A percentile compares a stretch with the other conserved stretches of the same genome.
Evolutionary conservation across 2,329 filamentous ascomycete species (phyloP).

Genomic region (Hypoxylon sp.): DNA sequence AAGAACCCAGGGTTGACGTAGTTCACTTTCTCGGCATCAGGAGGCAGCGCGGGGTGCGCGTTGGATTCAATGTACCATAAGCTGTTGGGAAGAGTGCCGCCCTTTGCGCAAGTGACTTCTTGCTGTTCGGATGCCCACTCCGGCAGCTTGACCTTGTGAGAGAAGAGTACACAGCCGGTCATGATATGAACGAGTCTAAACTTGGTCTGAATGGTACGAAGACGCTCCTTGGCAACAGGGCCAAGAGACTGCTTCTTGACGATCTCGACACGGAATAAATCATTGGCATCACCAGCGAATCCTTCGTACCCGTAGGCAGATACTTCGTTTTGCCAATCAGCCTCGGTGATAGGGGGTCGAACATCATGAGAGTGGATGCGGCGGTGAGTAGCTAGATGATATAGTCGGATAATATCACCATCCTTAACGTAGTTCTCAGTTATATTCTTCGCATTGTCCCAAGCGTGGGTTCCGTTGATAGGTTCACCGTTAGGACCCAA

Average conservation of each 20-base stretch:
- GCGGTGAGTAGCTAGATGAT: constrained; percentile 85
- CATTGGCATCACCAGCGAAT: constrained; percentile 96
- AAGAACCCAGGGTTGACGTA: constrained; percentile 96
- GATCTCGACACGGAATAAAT: constrained; percentile 95
- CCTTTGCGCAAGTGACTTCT: constrained; percentile 96
- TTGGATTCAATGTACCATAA: constrained; percentile 97
- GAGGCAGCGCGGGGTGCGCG: constrained; percentile 80
- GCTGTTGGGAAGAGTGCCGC: constrained; percentile 93
- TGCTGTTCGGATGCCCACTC: constrained; percentile 99
- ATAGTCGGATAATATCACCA: constrained; percentile 84
- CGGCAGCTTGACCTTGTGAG: constrained; percentile 98
- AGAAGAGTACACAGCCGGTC: constrained; percentile 96
- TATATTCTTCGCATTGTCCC: constrained; percentile 79
- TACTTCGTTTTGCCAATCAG: constrained; percentile 95
- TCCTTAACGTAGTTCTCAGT: constrained; percentile 76
- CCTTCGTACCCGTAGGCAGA: constrained; percentile 98
- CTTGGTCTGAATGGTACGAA: constrained; percentile 96
- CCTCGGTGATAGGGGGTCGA: constrained; percentile 85
- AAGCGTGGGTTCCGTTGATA: constrained; percentile 84
- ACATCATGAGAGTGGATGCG: constrained; percentile 97
- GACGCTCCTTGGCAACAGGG: constrained; percentile 80
- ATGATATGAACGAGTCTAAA: constrained; percentile 96
- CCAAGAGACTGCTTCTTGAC: constrained; percentile 89
- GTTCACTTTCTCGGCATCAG: constrained; percentile 91
- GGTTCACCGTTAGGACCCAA: constrained; percentile 79